phyloP scores from a whole-genome alignment of 2,329 filamentous ascomycete genomes.

The Stagonosporopsis tanaceti region DNA sequence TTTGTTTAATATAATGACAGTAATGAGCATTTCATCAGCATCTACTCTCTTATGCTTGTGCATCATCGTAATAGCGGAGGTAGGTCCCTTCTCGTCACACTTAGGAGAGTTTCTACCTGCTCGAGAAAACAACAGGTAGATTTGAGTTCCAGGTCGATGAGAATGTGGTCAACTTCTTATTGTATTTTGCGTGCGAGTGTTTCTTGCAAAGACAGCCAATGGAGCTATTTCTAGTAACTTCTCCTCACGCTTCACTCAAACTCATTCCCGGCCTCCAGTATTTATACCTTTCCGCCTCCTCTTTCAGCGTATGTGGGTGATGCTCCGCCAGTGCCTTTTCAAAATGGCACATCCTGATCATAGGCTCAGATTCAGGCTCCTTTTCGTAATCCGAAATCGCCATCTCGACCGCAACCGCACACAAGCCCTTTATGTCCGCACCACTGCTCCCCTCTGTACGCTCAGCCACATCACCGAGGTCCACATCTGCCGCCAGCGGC shows the following conservation, averaged over 20 bases:
- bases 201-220: background rate
- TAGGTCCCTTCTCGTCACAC: background rate
- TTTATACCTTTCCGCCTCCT: slow-evolving; percentile 54
- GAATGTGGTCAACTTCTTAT: too few species aligned
- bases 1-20: slow-evolving; percentile 1
- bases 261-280: slow-evolving; percentile 49
- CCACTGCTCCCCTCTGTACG: slow-evolving; percentile 82
- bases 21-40: background rate
- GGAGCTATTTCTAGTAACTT: background rate
- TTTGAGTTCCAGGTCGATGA: background rate
- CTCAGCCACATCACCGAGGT: slow-evolving; percentile 68
- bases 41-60: background rate
- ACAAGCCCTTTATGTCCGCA: slow-evolving; percentile 76
- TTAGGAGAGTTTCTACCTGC: background rate
- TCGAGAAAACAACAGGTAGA: background rate
- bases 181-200: background rate
- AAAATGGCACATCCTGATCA: slow-evolving; percentile 57
- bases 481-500: slow-evolving; percentile 68
- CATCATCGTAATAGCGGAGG: background rate
- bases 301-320: slow-evolving; percentile 52
- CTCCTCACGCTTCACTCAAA: background rate
- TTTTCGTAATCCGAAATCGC: slow-evolving; percentile 45
- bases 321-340: slow-evolving; percentile 55
- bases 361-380: slow-evolving; percentile 27
- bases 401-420: slow-evolving; percentile 50